Evolutionary conservation across 352 stramenopile species (phyloP).

Genomic region (Phytophthora cajani): DNA sequence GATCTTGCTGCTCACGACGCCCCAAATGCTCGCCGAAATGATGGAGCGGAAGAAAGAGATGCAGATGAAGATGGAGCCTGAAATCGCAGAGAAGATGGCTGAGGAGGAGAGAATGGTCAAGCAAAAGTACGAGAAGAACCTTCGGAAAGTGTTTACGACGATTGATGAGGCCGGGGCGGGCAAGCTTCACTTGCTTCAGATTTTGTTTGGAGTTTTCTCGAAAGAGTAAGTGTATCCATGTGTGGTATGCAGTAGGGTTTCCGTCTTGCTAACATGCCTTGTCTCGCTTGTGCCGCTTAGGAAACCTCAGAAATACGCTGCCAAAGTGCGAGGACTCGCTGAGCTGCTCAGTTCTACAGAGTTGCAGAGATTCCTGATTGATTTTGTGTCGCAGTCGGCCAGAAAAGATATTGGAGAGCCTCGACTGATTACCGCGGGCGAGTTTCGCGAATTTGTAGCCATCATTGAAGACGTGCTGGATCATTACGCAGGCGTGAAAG

Average conservation of each 20-base stretch:
- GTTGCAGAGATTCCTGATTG: slow-evolving; percentile 68
- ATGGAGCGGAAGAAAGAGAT: slow-evolving; percentile 35
- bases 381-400: slow-evolving; percentile 49
- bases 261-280: background rate
- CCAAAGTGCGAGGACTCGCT: slow-evolving; percentile 51
- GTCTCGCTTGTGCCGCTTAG: slow-evolving; percentile 17
- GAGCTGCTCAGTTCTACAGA: slow-evolving; percentile 47
- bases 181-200: slow-evolving; percentile 60
- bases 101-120: slow-evolving; percentile 24
- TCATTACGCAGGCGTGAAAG: slow-evolving; percentile 52
- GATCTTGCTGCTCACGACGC: slow-evolving; percentile 63
- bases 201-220: slow-evolving; percentile 62
- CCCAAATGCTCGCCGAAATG: slow-evolving; percentile 54
- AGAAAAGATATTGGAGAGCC: slow-evolving; percentile 16
- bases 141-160: slow-evolving; percentile 60
- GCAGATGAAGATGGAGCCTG: slow-evolving; percentile 48
- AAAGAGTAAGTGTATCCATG: slow-evolving; percentile 45
- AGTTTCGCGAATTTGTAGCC: slow-evolving; percentile 62
- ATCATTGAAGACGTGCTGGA: slow-evolving; percentile 68
- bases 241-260: background rate
- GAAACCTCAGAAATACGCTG: slow-evolving; percentile 45
- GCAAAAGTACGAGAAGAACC: slow-evolving; percentile 41
- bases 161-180: slow-evolving; percentile 45
- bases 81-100: slow-evolving; percentile 57
- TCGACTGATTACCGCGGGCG: slow-evolving; percentile 32